phyloP scores from a whole-genome alignment of 345 rosid genomes.

The Eucalyptus victrix region DNA sequence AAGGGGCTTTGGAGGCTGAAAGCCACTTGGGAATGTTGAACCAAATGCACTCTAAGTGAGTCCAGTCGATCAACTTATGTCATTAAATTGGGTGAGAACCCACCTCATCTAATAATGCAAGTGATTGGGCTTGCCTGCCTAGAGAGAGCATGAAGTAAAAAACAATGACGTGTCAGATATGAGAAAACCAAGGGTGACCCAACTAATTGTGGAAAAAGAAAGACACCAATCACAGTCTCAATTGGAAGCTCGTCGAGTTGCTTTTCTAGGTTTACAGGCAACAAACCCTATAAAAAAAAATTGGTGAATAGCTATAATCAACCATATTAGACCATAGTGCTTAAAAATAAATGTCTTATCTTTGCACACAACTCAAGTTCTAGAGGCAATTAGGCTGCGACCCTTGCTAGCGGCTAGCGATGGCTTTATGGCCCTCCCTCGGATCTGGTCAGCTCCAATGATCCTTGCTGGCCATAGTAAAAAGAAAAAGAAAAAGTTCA shows the following conservation, averaged over 20 bases:
- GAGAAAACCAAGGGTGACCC: not conserved
- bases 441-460: no score
- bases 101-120: not conserved
- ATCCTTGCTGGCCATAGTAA: no score
- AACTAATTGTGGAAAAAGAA: not conserved
- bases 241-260: no score
- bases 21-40: rapidly evolving
- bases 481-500: no score
- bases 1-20: no score
- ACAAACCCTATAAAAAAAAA: no score
- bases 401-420: rapidly evolving
- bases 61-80: not conserved
- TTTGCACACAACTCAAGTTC: not conserved
- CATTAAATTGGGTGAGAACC: not conserved
- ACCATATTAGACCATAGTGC: not conserved
- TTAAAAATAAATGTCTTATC: not conserved
- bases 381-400: no score
- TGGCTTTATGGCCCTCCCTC: no score
- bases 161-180: not conserved
- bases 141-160: not conserved
- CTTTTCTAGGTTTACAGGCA: no score
- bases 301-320: not conserved
- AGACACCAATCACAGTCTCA: not conserved
- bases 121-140: no score
- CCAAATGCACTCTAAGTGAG: not conserved